Evolutionary conservation across 805 yeast species (phyloP).

Genomic region (Limtongia smithiae): DNA sequence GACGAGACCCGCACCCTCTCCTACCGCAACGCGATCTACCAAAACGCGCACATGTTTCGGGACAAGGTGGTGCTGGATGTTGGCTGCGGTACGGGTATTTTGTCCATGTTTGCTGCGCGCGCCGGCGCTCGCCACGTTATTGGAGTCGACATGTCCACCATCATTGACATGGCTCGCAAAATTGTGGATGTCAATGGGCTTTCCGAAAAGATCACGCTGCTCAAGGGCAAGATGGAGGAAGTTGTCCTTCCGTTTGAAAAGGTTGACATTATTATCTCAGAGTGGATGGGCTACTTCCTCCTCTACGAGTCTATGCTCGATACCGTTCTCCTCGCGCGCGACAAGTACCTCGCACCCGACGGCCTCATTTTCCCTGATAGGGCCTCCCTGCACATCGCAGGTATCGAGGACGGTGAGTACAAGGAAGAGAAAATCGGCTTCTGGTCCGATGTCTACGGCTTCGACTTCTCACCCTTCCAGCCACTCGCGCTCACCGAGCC

Average conservation of each 20-base stretch:
- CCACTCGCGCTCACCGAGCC: slow-evolving; percentile 89
- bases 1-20: slow-evolving; percentile 79
- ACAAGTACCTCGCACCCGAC: slow-evolving; percentile 69
- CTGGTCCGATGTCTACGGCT: slow-evolving; percentile 92
- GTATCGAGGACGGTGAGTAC: slow-evolving; percentile 82
- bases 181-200: slow-evolving; percentile 73
- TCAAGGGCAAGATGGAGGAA: slow-evolving; percentile 94
- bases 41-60: slow-evolving; percentile 74
- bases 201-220: slow-evolving; percentile 70
- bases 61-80: slow-evolving; percentile 87
- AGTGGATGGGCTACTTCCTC: slow-evolving; percentile 99
- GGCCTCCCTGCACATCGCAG: slow-evolving; percentile 75
- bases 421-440: slow-evolving; percentile 76
- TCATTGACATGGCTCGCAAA: slow-evolving; percentile 86
- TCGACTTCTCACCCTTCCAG: slow-evolving; percentile 88
- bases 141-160: slow-evolving; percentile 96
- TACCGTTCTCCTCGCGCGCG: slow-evolving; percentile 92
- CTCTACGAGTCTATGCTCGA: slow-evolving; percentile 97
- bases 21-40: slow-evolving; percentile 77
- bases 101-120: slow-evolving; percentile 87
- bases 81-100: slow-evolving; percentile 90
- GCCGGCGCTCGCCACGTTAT: slow-evolving; percentile 96
- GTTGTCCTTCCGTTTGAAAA: slow-evolving; percentile 74
- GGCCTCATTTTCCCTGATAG: slow-evolving; percentile 81
- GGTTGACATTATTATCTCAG: slow-evolving; percentile 93